phyloP scores from a whole-genome alignment of 352 stramenopile genomes.

The Elongisporangium anandrum region DNA sequence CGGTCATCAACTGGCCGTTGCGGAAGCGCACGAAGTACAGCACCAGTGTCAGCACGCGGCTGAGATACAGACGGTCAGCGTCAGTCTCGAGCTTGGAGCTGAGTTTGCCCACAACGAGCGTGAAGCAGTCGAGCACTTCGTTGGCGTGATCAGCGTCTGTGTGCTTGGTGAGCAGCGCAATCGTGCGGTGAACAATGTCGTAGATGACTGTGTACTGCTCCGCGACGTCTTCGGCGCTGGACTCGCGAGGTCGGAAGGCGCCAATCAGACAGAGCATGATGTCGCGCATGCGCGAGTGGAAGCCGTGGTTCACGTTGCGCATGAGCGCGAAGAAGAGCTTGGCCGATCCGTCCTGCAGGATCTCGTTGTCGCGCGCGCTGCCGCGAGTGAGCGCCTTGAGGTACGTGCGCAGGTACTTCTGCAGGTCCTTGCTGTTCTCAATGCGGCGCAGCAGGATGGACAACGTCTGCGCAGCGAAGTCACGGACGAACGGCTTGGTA shows the following conservation, averaged over 20 bases:
- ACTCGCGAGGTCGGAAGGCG: conserved; percentile 54
- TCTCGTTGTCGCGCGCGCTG: conserved; percentile 46
- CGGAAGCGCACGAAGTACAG: conserved; percentile 53
- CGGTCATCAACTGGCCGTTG: conserved; percentile 41
- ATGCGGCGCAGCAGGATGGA: conserved; percentile 79
- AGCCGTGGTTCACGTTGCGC: conserved; percentile 80
- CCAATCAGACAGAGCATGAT: conserved; percentile 70
- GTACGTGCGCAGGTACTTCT: conserved; percentile 76
- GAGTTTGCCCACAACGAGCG: conserved; percentile 54
- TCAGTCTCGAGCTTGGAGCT: conserved; percentile 20
- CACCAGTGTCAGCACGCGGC: conserved; percentile 56
- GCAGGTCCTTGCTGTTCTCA: conserved; percentile 66
- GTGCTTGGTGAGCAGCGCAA: conserved; percentile 70
- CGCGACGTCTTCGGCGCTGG: conserved; percentile 8
- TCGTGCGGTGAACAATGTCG: conserved; percentile 67
- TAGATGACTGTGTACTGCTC: conserved; percentile 39
- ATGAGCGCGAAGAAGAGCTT: conserved; percentile 82
- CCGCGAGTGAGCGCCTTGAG: conserved; percentile 73
- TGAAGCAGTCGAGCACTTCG: conserved; percentile 68
- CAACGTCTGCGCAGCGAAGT: conserved; percentile 86
- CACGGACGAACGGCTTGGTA: conserved; percentile 80
- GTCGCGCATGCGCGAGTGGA: conserved; percentile 83
- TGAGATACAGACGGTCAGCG: conserved; percentile 61
- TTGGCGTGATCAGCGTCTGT: conserved; percentile 58
- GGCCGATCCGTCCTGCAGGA: conserved; percentile 82